phyloP scores from a whole-genome alignment of 306 rosid genomes.

The Vicia faba region DNA sequence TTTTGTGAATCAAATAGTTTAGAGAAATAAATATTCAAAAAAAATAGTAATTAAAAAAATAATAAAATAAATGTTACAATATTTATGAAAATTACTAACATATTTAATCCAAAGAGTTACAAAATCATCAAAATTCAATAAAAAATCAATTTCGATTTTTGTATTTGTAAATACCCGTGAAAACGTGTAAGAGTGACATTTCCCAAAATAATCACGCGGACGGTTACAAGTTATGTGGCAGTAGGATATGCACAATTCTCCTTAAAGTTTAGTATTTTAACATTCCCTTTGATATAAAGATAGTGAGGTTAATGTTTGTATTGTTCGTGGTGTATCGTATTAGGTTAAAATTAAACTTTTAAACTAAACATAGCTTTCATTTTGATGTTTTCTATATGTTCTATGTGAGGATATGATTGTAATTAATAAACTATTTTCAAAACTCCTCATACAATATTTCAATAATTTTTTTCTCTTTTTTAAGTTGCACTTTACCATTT shows the following conservation, averaged over 20 bases:
- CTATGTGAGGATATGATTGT: not conserved
- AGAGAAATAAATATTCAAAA: too few relatives aligned
- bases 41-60: too few relatives aligned
- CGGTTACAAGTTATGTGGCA: slow-evolving; percentile 1
- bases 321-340: slow-evolving; percentile 24
- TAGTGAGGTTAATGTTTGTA: slow-evolving; percentile 15
- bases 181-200: slow-evolving; percentile 32
- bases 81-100: too few relatives aligned
- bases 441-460: not conserved
- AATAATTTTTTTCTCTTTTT: not conserved
- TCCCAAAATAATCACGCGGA: slow-evolving; percentile 14
- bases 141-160: too few relatives aligned
- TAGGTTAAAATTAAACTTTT: slow-evolving; percentile 40
- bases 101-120: too few relatives aligned
- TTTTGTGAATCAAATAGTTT: too few relatives aligned
- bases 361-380: slow-evolving; percentile 58
- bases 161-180: not conserved
- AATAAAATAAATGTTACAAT: too few relatives aligned
- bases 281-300: not conserved
- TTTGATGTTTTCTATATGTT: slow-evolving; percentile 59
- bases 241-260: not conserved
- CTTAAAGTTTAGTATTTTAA: slow-evolving; percentile 17
- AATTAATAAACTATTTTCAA: not conserved
- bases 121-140: not conserved
- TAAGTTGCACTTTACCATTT: not conserved